Percentiles rank a stretch among this genome's conserved stretches.
Evolutionary conservation across 1,139 yeast genomes (phyloP).

Genomic region (Insectozyma bohioensis): DNA sequence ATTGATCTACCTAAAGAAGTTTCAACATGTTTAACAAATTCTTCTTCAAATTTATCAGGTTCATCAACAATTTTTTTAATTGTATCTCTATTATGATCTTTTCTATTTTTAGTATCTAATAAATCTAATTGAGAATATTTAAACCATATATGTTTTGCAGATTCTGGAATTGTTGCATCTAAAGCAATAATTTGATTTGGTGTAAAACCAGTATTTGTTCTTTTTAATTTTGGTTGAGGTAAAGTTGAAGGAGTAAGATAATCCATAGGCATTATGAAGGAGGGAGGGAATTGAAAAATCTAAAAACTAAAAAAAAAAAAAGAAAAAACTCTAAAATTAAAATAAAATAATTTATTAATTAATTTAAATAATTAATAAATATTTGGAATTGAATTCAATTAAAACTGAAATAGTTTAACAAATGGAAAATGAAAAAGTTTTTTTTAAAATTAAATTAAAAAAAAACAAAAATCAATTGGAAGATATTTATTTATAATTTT

Average conservation of each 20-base stretch:
- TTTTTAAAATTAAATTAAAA: too few relatives aligned
- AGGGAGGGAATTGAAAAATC: background rate
- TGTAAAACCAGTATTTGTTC: slow-evolving; percentile 87
- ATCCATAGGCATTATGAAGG: slow-evolving; percentile 26
- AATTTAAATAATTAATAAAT: too few relatives aligned
- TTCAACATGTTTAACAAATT: slow-evolving; percentile 84
- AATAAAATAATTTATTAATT: too few relatives aligned
- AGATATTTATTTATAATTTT: too few relatives aligned
- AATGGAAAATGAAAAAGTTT: too few relatives aligned
- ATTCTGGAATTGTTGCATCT: slow-evolving; percentile 78
- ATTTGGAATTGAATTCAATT: too few relatives aligned
- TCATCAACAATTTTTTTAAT: slow-evolving; percentile 21
- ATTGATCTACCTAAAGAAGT: slow-evolving; percentile 85
- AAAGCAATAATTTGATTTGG: slow-evolving; percentile 85
- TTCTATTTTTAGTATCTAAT: slow-evolving; percentile 21
- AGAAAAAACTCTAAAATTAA: too few relatives aligned
- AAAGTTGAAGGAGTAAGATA: slow-evolving; percentile 42
- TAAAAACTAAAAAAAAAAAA: background rate
- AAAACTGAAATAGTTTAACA: too few relatives aligned
- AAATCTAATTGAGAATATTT: slow-evolving; percentile 49
- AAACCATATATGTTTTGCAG: slow-evolving; percentile 76
- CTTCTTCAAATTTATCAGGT: slow-evolving; percentile 58
- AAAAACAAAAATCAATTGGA: too few relatives aligned
- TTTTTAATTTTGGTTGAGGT: slow-evolving; percentile 49
- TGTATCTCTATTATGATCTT: slow-evolving; percentile 8